Base-by-base conservation (phyloP, 768 basidiomycete species). In the Lactifluus volemus region DNA sequence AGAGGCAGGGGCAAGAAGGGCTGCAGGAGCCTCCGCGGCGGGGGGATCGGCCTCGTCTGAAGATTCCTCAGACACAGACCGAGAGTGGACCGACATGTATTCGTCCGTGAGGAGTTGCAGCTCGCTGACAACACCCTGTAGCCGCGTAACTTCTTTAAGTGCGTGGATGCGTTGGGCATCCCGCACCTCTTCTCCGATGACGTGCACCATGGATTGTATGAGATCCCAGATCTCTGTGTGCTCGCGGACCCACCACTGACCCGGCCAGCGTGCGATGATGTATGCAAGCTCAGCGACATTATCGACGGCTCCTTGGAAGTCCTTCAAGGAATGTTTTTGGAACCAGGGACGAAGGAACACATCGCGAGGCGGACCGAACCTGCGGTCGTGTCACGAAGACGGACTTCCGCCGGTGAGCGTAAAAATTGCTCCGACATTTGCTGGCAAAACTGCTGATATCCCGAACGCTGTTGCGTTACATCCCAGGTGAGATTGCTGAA, bases 261-360 rank as follows among this genome's bases (percentile, higher is more conserved):
- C 82, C 25, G 85, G 84, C 87, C 87, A 89, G 49, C 69, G 59
- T 36, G 75, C 71, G 53, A 76, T 71, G 48, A 72, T 68, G 55
- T 68, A 70, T 29, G 73, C 71, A 38, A 74, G 69, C 55, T 72
- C 73, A 51, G 72, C 71, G 49, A 76, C 70, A n/a, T 69, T 71
- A 53, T 72, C 70, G 0, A 73, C 74, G 21, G 78, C 74, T 36
- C 61, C 67, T n/a, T 71, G 63, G 68, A 76, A 73, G 64, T 78
- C 75, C 53, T 74, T 70, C 44, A 69, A 60, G 44, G 84, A 75
- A 58, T 74, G 74, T 52, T 69, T 72, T 68, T 85, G 81, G 73
- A 89, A 83, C 84, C 86, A 89, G 9, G 85, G 81, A 29, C 84
- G 79, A 30, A 91, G 76, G 70, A 90, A 81, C 81, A 76, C 67